Conservation (phyloP, 805 yeast species). For the Saturnispora besseyi region DNA sequence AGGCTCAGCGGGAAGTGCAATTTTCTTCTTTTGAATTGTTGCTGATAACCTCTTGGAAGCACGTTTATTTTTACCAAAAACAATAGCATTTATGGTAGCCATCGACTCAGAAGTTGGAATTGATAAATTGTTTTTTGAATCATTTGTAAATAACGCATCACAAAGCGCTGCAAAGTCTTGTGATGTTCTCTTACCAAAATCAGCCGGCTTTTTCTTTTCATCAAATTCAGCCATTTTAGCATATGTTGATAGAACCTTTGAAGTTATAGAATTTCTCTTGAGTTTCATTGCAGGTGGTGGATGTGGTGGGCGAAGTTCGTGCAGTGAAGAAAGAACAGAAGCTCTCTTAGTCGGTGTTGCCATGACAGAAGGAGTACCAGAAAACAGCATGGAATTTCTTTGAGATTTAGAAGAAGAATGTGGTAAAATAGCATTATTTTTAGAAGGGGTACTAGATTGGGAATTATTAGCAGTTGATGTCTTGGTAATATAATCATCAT, state of each 20-base stretch:
- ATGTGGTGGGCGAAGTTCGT: constrained; percentile 4
- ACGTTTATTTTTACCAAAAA: constrained; percentile 20
- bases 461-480: constrained; percentile 9
- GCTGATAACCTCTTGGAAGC: constrained; percentile 11
- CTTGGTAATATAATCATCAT: constrained; percentile 15
- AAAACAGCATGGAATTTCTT: constrained; percentile 9
- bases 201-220: constrained; percentile 59
- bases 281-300: constrained; percentile 18
- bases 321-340: constrained; percentile 15
- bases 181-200: constrained; percentile 66
- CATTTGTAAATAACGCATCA: constrained; percentile 70
- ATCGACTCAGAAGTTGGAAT: constrained; percentile 35
- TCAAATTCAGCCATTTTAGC: constrained; percentile 50
- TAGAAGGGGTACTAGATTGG: background rate
- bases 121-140: constrained; percentile 27
- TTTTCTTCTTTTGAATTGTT: background rate
- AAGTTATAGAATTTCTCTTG: constrained; percentile 63
- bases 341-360: constrained; percentile 17
- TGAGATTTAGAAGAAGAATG: constrained; percentile 3
- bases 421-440: background rate
- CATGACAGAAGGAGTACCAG: constrained; percentile 10
- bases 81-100: constrained; percentile 42
- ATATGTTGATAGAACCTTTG: constrained; percentile 62
- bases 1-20: background rate
- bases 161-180: constrained; percentile 71